These are phyloP conservation scores for Zangia roseola DNA, from an alignment of 768 basidiomycete genomes.

Conservation along the genomic window DNA sequence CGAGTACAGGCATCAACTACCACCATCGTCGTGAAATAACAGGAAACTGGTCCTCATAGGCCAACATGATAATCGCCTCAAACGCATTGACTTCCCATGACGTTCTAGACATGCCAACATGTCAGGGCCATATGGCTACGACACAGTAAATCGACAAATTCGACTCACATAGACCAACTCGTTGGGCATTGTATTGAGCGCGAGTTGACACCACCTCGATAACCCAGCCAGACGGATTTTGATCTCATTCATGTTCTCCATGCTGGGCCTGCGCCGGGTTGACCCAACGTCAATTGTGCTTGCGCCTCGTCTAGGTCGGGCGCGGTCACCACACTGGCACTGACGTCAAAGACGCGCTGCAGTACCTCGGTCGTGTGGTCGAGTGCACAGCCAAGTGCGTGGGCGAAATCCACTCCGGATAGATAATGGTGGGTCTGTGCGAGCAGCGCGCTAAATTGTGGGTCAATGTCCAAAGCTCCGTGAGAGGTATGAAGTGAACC, in stretches of 20 bases:
- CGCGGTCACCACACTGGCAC: constrained; percentile 9
- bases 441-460: constrained; percentile 60
- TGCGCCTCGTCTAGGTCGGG: constrained; percentile 10
- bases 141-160: neutral
- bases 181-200: constrained; percentile 69
- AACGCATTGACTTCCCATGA: constrained; percentile 66
- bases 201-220: constrained; percentile 72
- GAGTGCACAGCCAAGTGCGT: constrained; percentile 70
- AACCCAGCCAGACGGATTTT: constrained; percentile 74
- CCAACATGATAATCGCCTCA: constrained; percentile 70
- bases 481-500: constrained; percentile 7
- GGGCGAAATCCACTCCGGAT: constrained; percentile 64
- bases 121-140: constrained; percentile 1
- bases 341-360: constrained; percentile 57
- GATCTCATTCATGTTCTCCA: constrained; percentile 33
- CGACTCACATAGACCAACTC: constrained; percentile 78
- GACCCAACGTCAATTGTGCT: constrained; percentile 9
- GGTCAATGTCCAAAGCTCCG: constrained; percentile 11
- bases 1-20: constrained; percentile 1
- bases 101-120: constrained; percentile 40
- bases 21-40: constrained; percentile 9
- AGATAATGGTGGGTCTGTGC: constrained; percentile 66
- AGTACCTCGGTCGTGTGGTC: constrained; percentile 67
- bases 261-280: constrained; percentile 12
- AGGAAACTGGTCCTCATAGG: constrained; percentile 53